These are phyloP conservation scores for Penicillium concentricum DNA, from an alignment of 2,329 filamentous ascomycete species.

Conservation along the genomic window DNA sequence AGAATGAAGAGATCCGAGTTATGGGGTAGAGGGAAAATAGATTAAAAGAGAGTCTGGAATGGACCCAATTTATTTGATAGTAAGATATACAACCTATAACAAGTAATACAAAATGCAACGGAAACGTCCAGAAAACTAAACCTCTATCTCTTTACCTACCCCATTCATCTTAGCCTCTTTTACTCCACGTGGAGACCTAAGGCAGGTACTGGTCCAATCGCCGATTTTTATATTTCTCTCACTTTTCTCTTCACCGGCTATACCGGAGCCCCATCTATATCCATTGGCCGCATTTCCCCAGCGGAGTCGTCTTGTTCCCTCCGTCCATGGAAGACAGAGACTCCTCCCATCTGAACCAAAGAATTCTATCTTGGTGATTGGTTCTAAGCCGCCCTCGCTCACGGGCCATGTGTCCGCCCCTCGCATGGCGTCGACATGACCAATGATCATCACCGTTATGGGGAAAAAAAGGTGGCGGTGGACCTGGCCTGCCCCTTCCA, in stretches of 20 bases:
- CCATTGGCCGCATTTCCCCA: conserved; percentile 3
- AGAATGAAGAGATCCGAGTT: conserved; percentile 14
- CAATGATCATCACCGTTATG: conserved; percentile 18
- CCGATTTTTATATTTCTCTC: background rate
- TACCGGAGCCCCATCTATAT: conserved; percentile 2
- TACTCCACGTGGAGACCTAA: conserved; percentile 26
- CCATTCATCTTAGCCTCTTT: conserved; percentile 7
- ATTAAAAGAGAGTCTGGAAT: conserved; percentile 11
- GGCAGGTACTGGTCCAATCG: conserved; percentile 22
- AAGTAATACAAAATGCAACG: no score
- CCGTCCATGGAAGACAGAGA: background rate
- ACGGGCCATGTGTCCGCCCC: conserved; percentile 28
- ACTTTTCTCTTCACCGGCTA: background rate
- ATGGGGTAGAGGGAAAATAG: background rate
- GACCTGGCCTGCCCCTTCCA: conserved; percentile 12
- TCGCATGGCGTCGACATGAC: conserved; percentile 23
- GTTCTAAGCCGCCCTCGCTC: conserved; percentile 3
- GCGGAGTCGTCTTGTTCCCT: background rate
- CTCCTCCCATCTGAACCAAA: conserved; percentile 3
- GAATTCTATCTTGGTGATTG: conserved; percentile 12
- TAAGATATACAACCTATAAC: background rate
- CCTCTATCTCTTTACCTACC: background rate
- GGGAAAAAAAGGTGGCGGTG: conserved; percentile 20
- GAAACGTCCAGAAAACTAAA: no score
- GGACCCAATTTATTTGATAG: conserved; percentile 6